These are phyloP conservation scores for Lophium mytilinum DNA, from an alignment of 495 filamentous ascomycete genomes.

Conservation along the genomic window DNA sequence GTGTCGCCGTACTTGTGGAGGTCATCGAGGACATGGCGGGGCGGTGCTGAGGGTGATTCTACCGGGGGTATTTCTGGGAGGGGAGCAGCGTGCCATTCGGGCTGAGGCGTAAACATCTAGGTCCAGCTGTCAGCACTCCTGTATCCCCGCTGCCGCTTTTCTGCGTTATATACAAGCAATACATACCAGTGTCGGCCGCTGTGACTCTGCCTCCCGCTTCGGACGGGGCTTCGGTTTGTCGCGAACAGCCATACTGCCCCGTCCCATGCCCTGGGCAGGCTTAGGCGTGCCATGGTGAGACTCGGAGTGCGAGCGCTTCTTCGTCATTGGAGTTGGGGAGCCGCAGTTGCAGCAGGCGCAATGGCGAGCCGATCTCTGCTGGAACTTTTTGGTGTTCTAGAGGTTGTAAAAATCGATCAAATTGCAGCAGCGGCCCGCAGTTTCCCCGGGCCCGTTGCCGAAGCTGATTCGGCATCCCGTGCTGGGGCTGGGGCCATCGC, in stretches of 20 bases:
- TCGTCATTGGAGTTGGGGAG: slow-evolving; percentile 16
- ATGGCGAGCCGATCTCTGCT: too few relatives aligned
- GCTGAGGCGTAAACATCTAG: slow-evolving; percentile 64
- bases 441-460: too few relatives aligned
- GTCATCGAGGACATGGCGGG: slow-evolving; percentile 55
- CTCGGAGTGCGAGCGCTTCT: slow-evolving; percentile 28
- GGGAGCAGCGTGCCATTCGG: slow-evolving; percentile 73
- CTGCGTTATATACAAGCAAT: neutral
- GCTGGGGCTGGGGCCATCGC: too few relatives aligned
- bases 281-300: slow-evolving; percentile 24
- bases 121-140: slow-evolving; percentile 14
- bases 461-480: too few relatives aligned
- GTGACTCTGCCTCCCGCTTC: slow-evolving; percentile 13
- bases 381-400: too few relatives aligned
- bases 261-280: slow-evolving; percentile 13
- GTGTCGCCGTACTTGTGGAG: slow-evolving; percentile 66
- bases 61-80: slow-evolving; percentile 48
- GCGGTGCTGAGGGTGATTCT: slow-evolving; percentile 42
- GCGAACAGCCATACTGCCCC: slow-evolving; percentile 3
- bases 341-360: too few relatives aligned
- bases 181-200: slow-evolving; percentile 18
- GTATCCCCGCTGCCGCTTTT: neutral
- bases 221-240: slow-evolving; percentile 11
- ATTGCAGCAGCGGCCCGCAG: too few relatives aligned
- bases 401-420: too few relatives aligned